These are phyloP conservation scores for Didymella sp. DNA, from an alignment of 2,329 filamentous ascomycete species.

Conservation along the genomic window DNA sequence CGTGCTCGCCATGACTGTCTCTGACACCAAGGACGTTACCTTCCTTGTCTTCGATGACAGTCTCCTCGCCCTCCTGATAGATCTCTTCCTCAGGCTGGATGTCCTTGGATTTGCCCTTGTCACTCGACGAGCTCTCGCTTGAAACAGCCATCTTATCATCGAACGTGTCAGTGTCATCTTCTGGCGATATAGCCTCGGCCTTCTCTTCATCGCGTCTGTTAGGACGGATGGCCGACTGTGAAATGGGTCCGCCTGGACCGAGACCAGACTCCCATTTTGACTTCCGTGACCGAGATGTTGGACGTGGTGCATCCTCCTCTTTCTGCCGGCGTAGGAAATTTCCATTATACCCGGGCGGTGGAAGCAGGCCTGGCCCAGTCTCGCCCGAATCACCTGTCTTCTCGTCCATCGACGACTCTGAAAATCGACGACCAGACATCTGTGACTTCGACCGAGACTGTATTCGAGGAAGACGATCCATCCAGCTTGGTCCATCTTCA, in stretches of 20 bases:
- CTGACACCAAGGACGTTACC: conserved; percentile 82
- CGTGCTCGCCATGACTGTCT: conserved; percentile 53
- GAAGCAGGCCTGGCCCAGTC: conserved; percentile 71
- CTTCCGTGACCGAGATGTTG: conserved; percentile 67
- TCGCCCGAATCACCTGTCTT: conserved; percentile 58
- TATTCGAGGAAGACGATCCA: conserved; percentile 85
- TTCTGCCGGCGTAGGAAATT: conserved; percentile 81
- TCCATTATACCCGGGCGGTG: conserved; percentile 73
- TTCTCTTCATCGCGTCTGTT: conserved; percentile 47
- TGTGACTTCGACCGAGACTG: conserved; percentile 83
- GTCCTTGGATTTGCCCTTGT: conserved; percentile 43
- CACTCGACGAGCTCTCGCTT: conserved; percentile 44
- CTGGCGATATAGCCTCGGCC: conserved; percentile 42
- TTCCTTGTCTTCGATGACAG: conserved; percentile 83
- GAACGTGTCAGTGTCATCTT: conserved; percentile 55
- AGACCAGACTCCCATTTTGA: conserved; percentile 69
- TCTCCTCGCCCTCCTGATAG: conserved; percentile 79
- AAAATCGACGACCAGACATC: conserved; percentile 72
- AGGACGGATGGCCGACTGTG: conserved; percentile 87
- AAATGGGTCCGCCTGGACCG: conserved; percentile 83
- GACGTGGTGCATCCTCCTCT: conserved; percentile 71
- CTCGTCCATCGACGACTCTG: conserved; percentile 64
- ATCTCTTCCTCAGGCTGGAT: conserved; percentile 63
- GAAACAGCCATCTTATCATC: conserved; percentile 53
- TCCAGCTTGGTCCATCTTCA: conserved; percentile 90